Base-by-base conservation (phyloP, 192 early-diverging fungal species). In the Coemansia sp. region DNA sequence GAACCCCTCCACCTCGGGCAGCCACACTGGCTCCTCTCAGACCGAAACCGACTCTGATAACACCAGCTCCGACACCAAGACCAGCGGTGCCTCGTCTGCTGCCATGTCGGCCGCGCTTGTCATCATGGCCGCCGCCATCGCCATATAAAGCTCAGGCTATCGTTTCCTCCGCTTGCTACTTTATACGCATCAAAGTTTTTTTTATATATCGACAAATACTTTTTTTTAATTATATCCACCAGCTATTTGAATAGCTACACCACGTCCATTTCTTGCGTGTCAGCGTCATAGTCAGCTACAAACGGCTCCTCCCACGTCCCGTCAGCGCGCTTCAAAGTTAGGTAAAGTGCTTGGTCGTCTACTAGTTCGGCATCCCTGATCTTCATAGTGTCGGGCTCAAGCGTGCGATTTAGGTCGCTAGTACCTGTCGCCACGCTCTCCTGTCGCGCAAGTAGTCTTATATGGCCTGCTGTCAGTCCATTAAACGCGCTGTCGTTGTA, bases 261-360 rank as follows among this genome's bases (percentile, higher is more conserved):
- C 59, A 66, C 39, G 30, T 64, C 70, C 68, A 77, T 77, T 10
- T 82, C 78, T 34, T 72, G 65, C 1, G 66, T 52, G 49, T 74
- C 75, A 0, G 62, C 68, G 39, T 77, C 75, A 38, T 71, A 77
- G 59, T 74, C 74, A 1, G 52, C 71, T 1, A 47, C 60, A 12
- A 50, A 18, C 15, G 80, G 80, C 52, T 71, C 71, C 47, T 82
- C 80, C 71, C 75, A 82, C 16, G 64, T 67, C 49, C 61, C 75
- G 13, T 77, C 62, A 2, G 60, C 43, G 1, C 38, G 34, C 53
- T 63, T 59, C 6, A 82, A 30, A 2, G 71, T 68, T 67, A 82
- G 71, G 32, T 74, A 74, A 8, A 82, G 32, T 0, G 47, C 39
- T 18, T 69, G 68, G 30, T 74, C 71, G 50, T 82, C 80, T 4